Base-by-base conservation (phyloP, 306 rosid genomes). In the Prunus padus region DNA sequence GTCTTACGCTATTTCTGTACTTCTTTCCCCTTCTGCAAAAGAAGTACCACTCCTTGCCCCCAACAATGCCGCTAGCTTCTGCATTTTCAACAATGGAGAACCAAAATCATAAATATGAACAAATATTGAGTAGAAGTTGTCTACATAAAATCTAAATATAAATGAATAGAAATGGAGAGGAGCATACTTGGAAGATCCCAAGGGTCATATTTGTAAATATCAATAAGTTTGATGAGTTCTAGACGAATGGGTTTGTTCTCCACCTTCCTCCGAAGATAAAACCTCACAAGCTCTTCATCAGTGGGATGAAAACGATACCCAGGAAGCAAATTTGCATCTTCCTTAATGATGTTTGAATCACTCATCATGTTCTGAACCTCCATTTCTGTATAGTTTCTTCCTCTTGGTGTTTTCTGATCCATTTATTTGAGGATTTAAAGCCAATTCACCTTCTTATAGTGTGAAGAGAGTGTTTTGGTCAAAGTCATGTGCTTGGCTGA, bases 1-100 rank as follows among this genome's bases (percentile, higher is more conserved):
- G 86, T 55, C 86, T 83, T 47, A 75, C 44, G 37, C 86, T 83
- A 11, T 83, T 83, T 76, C 77, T 79, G 76, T 83, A 83, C 46
- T 83, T 83, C 71, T 67, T 71, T 26, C 75, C 86, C 74, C 86
- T 79, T 73, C 79, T 79, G 72, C 83, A 83, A 49, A 69, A 83
- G 69, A 69, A 83, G 60, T 83, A 83, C 81, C 80, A 79, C 61
- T 79, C 86, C 64, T 83, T 80, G 14, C 76, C 82, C 63, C 87
- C 84, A 45, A 49, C 68, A 22, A 71, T 64, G 5, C 72, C 73
- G 65, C 77, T 71, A 12, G 37, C 81, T 61, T 76, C 87, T 78
- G 66, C 59, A 72, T 11, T 45, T 52, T 33, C 47, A 65, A 40
- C 18, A 23, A 72, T 15, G n/a, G 15, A 9, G 52, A 55, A 9